These are phyloP conservation scores for Lepidium sativum DNA, from an alignment of 345 rosid species.

Conservation along the genomic window DNA sequence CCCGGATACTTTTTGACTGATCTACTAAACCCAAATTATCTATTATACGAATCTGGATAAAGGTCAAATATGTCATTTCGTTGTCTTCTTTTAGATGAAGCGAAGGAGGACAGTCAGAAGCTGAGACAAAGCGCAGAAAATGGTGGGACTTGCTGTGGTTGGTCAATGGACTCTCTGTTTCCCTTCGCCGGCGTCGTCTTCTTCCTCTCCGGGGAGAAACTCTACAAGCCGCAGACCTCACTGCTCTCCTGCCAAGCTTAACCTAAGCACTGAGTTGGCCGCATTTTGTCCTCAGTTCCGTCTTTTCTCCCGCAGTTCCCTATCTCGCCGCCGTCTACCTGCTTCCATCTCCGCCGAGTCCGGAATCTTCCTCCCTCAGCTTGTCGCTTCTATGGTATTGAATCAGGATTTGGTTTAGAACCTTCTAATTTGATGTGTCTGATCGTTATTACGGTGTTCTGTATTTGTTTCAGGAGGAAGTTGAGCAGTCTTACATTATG, in stretches of 20 bases:
- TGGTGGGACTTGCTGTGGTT: slow-evolving; percentile 26
- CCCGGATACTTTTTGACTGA: not conserved
- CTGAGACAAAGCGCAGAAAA: slow-evolving; percentile 5
- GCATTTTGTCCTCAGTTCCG: slow-evolving; percentile 44
- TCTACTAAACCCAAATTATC: not conserved
- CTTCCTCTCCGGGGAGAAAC: not conserved
- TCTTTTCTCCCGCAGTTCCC: slow-evolving; percentile 37
- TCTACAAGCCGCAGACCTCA: slow-evolving; percentile 1
- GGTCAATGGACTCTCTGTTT: slow-evolving; percentile 14
- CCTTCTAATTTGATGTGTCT: not conserved
- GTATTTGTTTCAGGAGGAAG: slow-evolving; percentile 35
- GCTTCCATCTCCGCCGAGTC: slow-evolving; percentile 36
- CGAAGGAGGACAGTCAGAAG: not conserved
- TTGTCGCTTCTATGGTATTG: slow-evolving; percentile 80
- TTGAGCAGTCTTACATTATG: slow-evolving; percentile 86
- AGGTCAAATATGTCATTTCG: slow-evolving; percentile 4
- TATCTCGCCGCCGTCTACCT: slow-evolving; percentile 25
- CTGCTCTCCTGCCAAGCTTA: slow-evolving; percentile 23
- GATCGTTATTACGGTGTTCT: not conserved
- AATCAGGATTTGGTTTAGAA: not conserved
- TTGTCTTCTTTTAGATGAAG: not conserved
- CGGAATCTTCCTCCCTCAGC: slow-evolving; percentile 72
- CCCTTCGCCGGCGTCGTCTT: slow-evolving; percentile 10
- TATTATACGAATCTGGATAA: not conserved
- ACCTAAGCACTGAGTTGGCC: slow-evolving; percentile 25